Evolutionary conservation across 306 rosid genomes (phyloP).

Genomic region (Sicyos edulis): DNA sequence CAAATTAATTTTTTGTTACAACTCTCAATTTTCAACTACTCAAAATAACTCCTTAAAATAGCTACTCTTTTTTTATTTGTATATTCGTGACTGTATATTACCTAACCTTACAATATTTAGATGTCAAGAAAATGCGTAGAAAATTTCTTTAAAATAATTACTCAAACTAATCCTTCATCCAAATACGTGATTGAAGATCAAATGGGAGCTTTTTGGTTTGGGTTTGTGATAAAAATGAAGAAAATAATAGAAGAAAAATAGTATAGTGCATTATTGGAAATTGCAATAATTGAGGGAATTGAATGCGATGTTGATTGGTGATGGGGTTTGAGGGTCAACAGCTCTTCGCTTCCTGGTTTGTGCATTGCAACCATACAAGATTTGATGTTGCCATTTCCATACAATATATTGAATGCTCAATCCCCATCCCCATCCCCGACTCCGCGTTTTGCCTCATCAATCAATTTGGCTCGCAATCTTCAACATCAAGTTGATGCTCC

Average conservation of each 20-base stretch:
- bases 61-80: too few species aligned
- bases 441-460: background rate
- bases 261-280: background rate
- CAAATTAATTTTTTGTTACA: too few species aligned
- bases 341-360: conserved; percentile 6
- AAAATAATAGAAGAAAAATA: background rate
- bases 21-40: too few species aligned
- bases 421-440: background rate
- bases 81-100: too few species aligned
- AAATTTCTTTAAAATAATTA: too few species aligned
- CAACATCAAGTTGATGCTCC: too few species aligned
- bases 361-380: background rate
- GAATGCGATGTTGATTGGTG: conserved; percentile 6
- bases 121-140: too few species aligned
- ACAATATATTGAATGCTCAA: background rate
- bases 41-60: too few species aligned
- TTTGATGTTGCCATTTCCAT: conserved; percentile 10
- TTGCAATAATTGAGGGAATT: background rate
- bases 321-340: conserved; percentile 10
- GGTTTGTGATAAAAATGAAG: background rate
- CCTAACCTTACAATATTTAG: too few species aligned
- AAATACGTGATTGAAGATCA: background rate
- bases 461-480: background rate
- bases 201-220: background rate
- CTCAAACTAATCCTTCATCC: too few species aligned